Conservation (phyloP, 2,329 filamentous ascomycete genomes). For the Trichophyton equinum region DNA sequence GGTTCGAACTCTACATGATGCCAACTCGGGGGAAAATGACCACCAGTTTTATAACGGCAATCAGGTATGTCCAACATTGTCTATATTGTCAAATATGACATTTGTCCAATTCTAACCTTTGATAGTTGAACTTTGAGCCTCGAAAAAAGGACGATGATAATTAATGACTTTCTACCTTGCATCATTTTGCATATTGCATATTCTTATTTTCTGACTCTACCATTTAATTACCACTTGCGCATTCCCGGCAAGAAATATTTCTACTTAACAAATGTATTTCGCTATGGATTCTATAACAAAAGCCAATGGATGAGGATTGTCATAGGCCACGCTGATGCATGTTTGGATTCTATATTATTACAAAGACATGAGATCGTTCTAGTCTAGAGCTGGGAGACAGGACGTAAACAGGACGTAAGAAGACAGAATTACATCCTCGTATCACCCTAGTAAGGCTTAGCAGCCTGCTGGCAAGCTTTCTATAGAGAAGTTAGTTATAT, state of each 20-base stretch:
- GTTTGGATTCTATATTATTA: neutral
- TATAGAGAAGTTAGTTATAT: constrained; percentile 19
- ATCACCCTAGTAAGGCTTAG: constrained; percentile 51
- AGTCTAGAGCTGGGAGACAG: neutral
- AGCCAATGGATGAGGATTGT: neutral
- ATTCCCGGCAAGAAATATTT: neutral
- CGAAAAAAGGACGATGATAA: constrained; percentile 47
- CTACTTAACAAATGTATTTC: neutral
- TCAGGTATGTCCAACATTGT: constrained; percentile 45
- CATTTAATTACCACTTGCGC: neutral
- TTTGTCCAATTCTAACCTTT: neutral
- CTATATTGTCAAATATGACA: constrained; percentile 16
- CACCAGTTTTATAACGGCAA: constrained; percentile 86
- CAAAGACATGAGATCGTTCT: constrained; percentile 1
- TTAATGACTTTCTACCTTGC: neutral
- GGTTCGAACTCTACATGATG: constrained; percentile 43
- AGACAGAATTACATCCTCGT: neutral
- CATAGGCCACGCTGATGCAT: neutral
- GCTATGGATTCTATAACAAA: neutral
- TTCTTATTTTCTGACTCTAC: neutral
- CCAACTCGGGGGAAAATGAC: constrained; percentile 43
- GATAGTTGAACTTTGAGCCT: constrained; percentile 57
- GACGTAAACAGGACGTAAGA: neutral
- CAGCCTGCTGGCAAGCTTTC: constrained; percentile 74
- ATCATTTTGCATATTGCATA: neutral